A percentile compares a stretch with the other conserved stretches of the same genome.
Evolutionary conservation across 352 stramenopile species (phyloP).

Genomic region (Phytophthora chlamydospora): DNA sequence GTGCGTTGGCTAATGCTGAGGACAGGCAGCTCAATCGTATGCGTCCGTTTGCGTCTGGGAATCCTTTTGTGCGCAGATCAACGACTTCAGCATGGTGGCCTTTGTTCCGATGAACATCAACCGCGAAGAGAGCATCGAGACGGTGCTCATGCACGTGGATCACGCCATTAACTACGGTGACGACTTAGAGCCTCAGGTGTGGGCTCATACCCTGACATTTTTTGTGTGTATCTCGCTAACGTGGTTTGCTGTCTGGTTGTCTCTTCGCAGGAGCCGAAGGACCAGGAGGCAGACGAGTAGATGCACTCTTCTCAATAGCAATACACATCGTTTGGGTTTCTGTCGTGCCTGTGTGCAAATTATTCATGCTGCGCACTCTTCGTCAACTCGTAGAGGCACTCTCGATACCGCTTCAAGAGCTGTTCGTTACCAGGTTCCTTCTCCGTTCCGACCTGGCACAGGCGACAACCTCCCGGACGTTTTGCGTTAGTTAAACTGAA

Average conservation of each 20-base stretch:
- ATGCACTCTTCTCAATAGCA: conserved; percentile 12
- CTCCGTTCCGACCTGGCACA: conserved; percentile 4
- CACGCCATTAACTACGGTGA: conserved; percentile 98
- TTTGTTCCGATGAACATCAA: conserved; percentile 98
- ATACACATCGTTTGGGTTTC: conserved; percentile 16
- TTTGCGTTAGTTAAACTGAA: conserved; percentile 3
- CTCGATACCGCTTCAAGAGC: background rate
- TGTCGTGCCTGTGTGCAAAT: conserved; percentile 1
- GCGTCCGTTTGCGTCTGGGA: conserved; percentile 8
- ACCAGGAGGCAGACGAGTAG: conserved; percentile 56
- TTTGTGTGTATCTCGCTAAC: conserved; percentile 8
- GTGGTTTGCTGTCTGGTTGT: background rate
- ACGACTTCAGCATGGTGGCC: conserved; percentile 97
- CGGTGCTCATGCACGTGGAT: conserved; percentile 96
- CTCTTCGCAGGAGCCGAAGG: conserved; percentile 67
- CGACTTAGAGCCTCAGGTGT: conserved; percentile 90
- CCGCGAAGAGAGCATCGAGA: conserved; percentile 96
- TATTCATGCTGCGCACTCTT: background rate
- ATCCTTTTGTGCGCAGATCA: conserved; percentile 58
- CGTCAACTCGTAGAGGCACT: conserved; percentile 4
- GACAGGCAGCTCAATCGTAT: conserved; percentile 10
- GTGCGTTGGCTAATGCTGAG: conserved; percentile 1
- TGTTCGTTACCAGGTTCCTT: conserved; percentile 8
- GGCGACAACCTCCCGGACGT: conserved; percentile 3
- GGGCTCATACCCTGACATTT: background rate